Conservation (phyloP, 345 rosid species). For the Stellera chamaejasme region DNA sequence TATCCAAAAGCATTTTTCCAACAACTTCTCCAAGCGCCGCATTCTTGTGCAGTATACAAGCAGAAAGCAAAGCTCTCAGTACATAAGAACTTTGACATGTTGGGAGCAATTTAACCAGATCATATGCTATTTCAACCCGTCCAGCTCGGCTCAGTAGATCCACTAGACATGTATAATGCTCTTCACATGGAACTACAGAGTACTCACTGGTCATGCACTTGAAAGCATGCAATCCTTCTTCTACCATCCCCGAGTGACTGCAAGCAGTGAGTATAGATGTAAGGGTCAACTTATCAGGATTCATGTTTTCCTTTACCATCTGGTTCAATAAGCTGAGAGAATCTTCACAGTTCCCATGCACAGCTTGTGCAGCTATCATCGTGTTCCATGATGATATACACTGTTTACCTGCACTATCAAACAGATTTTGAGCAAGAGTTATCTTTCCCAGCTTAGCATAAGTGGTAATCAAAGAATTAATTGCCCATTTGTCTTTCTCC, state of each 20-base stretch:
- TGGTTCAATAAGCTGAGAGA: conserved; percentile 20
- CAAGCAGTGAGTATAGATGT: conserved; percentile 30
- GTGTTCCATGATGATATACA: conserved; percentile 27
- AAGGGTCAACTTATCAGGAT: conserved; percentile 26
- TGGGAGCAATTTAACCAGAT: conserved; percentile 13
- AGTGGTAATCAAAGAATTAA: conserved; percentile 26
- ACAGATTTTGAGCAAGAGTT: conserved; percentile 22
- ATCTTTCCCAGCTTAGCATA: conserved; percentile 27
- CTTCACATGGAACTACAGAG: conserved; percentile 11
- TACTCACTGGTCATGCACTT: conserved; percentile 24
- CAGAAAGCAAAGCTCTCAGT: conserved; percentile 24
- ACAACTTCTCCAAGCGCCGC: conserved; percentile 21
- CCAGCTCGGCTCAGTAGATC: conserved; percentile 35
- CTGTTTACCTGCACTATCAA: conserved; percentile 12
- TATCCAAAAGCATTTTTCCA: conserved; percentile 19
- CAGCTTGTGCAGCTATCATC: conserved; percentile 27
- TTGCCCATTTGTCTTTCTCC: conserved; percentile 13
- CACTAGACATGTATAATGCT: conserved; percentile 22
- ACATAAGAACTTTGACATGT: conserved; percentile 17
- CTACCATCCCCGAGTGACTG: conserved; percentile 30
- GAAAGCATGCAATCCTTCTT: conserved; percentile 21
- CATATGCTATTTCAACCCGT: conserved; percentile 23
- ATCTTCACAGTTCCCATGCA: conserved; percentile 22
- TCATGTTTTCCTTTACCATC: conserved; percentile 17
- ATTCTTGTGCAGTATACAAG: conserved; percentile 21